These are phyloP conservation scores for Pythium aquatile DNA, from an alignment of 352 stramenopile species.

Conservation along the genomic window DNA sequence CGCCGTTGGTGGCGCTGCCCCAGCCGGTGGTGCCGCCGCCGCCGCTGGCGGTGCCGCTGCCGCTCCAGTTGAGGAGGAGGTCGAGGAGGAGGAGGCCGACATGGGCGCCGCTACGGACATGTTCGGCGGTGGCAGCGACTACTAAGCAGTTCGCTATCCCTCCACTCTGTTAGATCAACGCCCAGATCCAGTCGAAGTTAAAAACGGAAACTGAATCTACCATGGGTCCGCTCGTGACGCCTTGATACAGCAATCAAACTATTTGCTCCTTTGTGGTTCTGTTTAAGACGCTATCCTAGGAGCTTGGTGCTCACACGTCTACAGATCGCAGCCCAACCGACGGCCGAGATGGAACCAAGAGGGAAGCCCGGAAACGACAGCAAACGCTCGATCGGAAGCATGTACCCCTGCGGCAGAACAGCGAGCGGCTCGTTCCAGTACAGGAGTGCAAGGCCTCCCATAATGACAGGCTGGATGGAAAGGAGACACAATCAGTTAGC, in stretches of 20 bases:
- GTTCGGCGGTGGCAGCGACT: slow-evolving; percentile 71
- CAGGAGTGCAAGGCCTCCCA: slow-evolving; percentile 50
- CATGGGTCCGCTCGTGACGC: slow-evolving; percentile 31
- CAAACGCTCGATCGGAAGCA: slow-evolving; percentile 76
- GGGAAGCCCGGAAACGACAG: slow-evolving; percentile 78
- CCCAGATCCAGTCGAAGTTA: slow-evolving; percentile 19
- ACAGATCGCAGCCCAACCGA: slow-evolving; percentile 76
- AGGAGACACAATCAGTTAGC: no score
- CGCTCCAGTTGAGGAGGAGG: slow-evolving; percentile 45
- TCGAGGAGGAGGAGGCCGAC: slow-evolving; percentile 79
- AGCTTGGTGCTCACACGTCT: slow-evolving; percentile 72
- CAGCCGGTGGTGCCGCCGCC: slow-evolving; percentile 35
- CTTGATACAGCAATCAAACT: slow-evolving; percentile 22
- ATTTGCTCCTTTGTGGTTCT: slow-evolving; percentile 4
- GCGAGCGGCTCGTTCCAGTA: slow-evolving; percentile 82
- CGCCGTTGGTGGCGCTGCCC: slow-evolving; percentile 59
- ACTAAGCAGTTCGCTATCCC: slow-evolving; percentile 43
- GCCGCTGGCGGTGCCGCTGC: slow-evolving; percentile 37
- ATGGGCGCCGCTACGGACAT: slow-evolving; percentile 89
- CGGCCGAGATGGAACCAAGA: slow-evolving; percentile 66
- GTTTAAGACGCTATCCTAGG: slow-evolving; percentile 37
- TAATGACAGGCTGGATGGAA: slow-evolving; percentile 44
- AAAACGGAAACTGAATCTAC: slow-evolving; percentile 27
- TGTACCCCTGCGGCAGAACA: slow-evolving; percentile 66
- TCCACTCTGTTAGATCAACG: slow-evolving; percentile 23